A percentile compares a stretch with the other conserved stretches of the same genome.
Conservation (phyloP, 148 eudicot species). For the Persicaria maculosa region DNA sequence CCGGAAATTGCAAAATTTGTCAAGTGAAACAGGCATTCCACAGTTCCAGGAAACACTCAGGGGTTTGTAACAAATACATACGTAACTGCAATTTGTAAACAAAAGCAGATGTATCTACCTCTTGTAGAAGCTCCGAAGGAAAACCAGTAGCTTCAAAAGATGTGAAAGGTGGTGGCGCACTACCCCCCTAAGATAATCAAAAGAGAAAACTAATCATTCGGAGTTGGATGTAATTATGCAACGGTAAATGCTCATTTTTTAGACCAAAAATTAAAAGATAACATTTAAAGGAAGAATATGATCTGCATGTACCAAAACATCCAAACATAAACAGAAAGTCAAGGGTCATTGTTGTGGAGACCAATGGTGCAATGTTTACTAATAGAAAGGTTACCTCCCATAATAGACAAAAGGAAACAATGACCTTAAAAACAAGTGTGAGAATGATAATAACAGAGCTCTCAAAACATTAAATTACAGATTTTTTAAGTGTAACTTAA, state of each 20-base stretch:
- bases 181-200: slow-evolving; percentile 42
- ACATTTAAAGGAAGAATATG: background rate
- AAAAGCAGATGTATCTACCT: slow-evolving; percentile 40
- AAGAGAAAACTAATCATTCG: background rate
- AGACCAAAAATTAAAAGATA: background rate
- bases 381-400: background rate
- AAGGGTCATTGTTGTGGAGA: background rate
- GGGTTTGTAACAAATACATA: background rate
- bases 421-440: background rate
- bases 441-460: background rate
- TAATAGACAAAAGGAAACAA: background rate
- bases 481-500: background rate
- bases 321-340: background rate
- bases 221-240: background rate
- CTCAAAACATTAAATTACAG: background rate
- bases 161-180: slow-evolving; percentile 67
- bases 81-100: background rate
- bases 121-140: slow-evolving; percentile 69
- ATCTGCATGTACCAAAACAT: background rate
- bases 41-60: background rate
- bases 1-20: slow-evolving; percentile 40
- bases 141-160: slow-evolving; percentile 82
- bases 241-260: background rate
- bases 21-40: slow-evolving; percentile 16
- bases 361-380: background rate